Evolutionary conservation across 2,329 filamentous ascomycete species (phyloP).

Genomic region (Massarina eburnea): DNA sequence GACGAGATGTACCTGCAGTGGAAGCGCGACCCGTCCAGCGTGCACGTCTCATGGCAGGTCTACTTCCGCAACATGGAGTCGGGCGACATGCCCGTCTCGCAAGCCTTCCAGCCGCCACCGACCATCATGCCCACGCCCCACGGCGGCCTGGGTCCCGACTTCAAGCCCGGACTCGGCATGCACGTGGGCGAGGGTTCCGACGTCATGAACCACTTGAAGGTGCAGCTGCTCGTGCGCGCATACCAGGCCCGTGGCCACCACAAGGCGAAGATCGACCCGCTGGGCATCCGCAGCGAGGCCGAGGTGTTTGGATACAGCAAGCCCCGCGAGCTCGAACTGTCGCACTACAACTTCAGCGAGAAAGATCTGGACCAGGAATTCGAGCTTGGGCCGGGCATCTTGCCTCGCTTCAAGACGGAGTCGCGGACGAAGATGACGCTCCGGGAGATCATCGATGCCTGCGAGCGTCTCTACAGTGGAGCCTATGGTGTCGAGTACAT

Average conservation of each 20-base stretch:
- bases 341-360: constrained; percentile 94
- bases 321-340: constrained; percentile 89
- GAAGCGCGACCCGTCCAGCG: constrained; percentile 89
- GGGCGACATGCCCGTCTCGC: constrained; percentile 95
- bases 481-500: constrained; percentile 99
- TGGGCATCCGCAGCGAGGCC: constrained; percentile 86
- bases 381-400: constrained; percentile 86
- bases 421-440: constrained; percentile 94
- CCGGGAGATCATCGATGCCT: constrained; percentile 87
- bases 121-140: constrained; percentile 83
- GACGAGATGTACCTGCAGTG: constrained; percentile 99
- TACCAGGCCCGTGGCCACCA: constrained; percentile 98
- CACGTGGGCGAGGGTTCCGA: constrained; percentile 72
- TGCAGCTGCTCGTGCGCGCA: constrained; percentile 92
- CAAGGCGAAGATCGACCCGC: constrained; percentile 95
- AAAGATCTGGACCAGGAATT: constrained; percentile 93
- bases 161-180: constrained; percentile 69
- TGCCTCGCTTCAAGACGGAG: constrained; percentile 89
- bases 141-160: constrained; percentile 70
- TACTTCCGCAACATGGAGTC: constrained; percentile 99
- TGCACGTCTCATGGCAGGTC: constrained; percentile 97
- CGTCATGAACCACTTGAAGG: constrained; percentile 94
- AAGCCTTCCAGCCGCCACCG: constrained; percentile 94
- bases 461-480: constrained; percentile 94
- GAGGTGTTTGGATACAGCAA: constrained; percentile 82